Percentiles rank a stretch among this genome's conserved stretches.
phyloP scores from a whole-genome alignment of 208 protist genomes.

The Trypanosoma grayi region DNA sequence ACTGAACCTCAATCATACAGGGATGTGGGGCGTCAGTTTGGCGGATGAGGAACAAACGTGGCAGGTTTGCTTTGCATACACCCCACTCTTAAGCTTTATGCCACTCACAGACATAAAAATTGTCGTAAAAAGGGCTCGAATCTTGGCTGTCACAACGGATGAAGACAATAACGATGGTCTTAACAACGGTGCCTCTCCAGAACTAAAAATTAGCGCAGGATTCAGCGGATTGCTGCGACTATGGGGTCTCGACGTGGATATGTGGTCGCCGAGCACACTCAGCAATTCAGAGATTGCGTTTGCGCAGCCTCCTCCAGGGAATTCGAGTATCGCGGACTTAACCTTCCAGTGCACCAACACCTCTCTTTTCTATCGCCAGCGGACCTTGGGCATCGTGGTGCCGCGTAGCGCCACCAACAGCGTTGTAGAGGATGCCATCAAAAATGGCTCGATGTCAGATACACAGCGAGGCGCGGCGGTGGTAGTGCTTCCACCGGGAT shows the following conservation, averaged over 20 bases:
- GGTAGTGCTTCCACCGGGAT: slow-evolving; percentile 53
- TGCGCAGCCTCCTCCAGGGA: slow-evolving; percentile 32
- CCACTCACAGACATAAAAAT: slow-evolving; percentile 39
- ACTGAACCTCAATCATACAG: slow-evolving; percentile 70
- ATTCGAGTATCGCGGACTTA: slow-evolving; percentile 29
- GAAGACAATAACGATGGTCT: slow-evolving; percentile 1
- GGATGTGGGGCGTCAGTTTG: slow-evolving; percentile 49
- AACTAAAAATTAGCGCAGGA: slow-evolving; percentile 56
- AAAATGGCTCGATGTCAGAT: no score
- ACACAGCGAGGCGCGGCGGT: slow-evolving; percentile 8
- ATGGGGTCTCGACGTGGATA: slow-evolving; percentile 48
- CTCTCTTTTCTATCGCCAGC: slow-evolving; percentile 51
- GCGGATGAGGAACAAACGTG: slow-evolving; percentile 32
- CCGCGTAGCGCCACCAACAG: background rate
- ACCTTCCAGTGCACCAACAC: slow-evolving; percentile 49
- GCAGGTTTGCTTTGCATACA: slow-evolving; percentile 65
- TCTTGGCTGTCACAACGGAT: slow-evolving; percentile 28
- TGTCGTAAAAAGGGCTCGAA: slow-evolving; percentile 36
- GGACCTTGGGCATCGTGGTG: slow-evolving; percentile 10
- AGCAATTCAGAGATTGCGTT: slow-evolving; percentile 49
- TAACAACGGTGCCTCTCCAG: slow-evolving; percentile 16
- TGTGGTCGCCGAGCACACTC: slow-evolving; percentile 56
- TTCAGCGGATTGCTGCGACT: slow-evolving; percentile 59
- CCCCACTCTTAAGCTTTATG: slow-evolving; percentile 35
- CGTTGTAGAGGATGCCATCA: no score